phyloP scores from a whole-genome alignment of 768 basidiomycete genomes.

The Lactifluus subvellereus region DNA sequence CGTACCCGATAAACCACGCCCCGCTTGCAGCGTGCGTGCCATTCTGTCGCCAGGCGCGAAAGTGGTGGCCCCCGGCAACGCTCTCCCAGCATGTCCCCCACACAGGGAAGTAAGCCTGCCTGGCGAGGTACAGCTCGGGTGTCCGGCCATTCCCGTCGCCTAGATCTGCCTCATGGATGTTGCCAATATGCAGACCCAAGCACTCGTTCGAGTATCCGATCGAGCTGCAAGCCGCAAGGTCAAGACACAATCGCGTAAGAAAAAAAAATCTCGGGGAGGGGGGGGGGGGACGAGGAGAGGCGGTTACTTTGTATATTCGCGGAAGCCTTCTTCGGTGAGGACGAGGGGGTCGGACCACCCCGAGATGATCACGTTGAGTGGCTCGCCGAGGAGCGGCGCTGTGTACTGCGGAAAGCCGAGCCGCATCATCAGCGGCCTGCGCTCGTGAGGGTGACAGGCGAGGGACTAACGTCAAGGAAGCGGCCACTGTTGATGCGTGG shows the following conservation, averaged over 20 bases:
- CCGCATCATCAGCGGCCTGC: background rate
- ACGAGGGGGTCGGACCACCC: constrained; percentile 73
- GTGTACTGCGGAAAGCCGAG: constrained; percentile 49
- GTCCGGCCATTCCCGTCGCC: constrained; percentile 76
- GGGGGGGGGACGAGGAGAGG: constrained; percentile 18
- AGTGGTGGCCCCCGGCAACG: constrained; percentile 81
- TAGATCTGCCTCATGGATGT: constrained; percentile 71
- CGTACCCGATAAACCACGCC: constrained; percentile 76
- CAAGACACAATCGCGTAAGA: background rate
- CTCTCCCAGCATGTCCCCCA: constrained; percentile 91
- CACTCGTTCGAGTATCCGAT: constrained; percentile 82
- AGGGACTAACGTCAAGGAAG: constrained; percentile 61
- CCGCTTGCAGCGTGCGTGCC: constrained; percentile 63
- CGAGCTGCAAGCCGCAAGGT: constrained; percentile 41
- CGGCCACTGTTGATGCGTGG: constrained; percentile 69
- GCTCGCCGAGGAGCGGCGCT: constrained; percentile 62
- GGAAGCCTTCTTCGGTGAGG: constrained; percentile 68
- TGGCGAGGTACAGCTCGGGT: constrained; percentile 61
- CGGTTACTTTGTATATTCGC: constrained; percentile 56
- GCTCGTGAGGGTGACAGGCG: background rate
- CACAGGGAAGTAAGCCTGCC: constrained; percentile 72
- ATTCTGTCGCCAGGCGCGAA: constrained; percentile 86
- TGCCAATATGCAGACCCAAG: constrained; percentile 69
- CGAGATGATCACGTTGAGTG: constrained; percentile 79
- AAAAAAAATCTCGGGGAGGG: background rate